phyloP scores from a whole-genome alignment of 768 basidiomycete species.

The Tephrocybe sp. region DNA sequence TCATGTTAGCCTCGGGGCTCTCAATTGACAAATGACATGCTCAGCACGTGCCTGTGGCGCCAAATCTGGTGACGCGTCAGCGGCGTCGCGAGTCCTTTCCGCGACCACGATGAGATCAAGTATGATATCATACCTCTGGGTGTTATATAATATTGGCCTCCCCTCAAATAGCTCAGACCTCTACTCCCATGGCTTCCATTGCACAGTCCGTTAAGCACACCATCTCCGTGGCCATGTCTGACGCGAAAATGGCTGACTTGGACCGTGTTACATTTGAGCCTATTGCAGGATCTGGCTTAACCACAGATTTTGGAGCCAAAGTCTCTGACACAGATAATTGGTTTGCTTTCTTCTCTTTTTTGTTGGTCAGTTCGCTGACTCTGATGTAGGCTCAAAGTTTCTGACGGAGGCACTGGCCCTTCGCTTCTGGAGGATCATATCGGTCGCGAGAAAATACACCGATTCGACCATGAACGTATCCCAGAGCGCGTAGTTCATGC shows the following conservation, averaged over 20 bases:
- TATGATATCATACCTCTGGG: not conserved
- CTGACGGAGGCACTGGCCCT: slow-evolving; percentile 56
- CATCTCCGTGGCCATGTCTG: slow-evolving; percentile 24
- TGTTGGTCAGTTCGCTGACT: not conserved
- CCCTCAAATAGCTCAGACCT: no score
- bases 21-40: no score
- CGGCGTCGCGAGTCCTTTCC: no score
- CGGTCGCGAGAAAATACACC: slow-evolving; percentile 71
- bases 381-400: slow-evolving; percentile 51
- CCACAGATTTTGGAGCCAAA: slow-evolving; percentile 63
- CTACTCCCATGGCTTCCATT: slow-evolving; percentile 3
- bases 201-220: slow-evolving; percentile 18
- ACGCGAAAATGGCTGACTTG: slow-evolving; percentile 35
- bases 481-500: slow-evolving; percentile 81
- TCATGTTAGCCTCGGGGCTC: no score
- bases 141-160: not conserved
- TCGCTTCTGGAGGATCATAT: slow-evolving; percentile 79
- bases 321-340: slow-evolving; percentile 67
- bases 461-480: slow-evolving; percentile 85
- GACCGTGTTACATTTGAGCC: slow-evolving; percentile 31
- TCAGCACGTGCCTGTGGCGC: no score
- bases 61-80: no score
- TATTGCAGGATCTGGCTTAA: slow-evolving; percentile 31
- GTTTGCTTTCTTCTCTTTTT: slow-evolving; percentile 29
- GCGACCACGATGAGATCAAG: not conserved